Evolutionary conservation across 1,284 basidiomycete genomes (phyloP), one percentile per base, ranked within the genome.

Genomic region (Pseudozyma pruni): DNA sequence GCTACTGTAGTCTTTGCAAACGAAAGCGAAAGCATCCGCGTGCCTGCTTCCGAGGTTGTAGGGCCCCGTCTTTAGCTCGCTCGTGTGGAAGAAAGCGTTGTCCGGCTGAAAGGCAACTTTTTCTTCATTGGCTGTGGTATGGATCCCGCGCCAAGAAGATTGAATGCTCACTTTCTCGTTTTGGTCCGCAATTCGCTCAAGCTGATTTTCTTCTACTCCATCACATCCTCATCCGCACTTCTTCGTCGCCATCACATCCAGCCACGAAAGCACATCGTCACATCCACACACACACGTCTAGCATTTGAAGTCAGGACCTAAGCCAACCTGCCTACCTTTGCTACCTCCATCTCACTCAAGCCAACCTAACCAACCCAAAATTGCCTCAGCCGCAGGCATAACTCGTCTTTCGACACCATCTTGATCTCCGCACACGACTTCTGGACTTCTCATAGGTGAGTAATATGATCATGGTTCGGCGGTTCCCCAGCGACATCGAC

Each of bases 301-400:
- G 37, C 34, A 50, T 40, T 42, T 49, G 46, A 20, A 64, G 49
- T 44, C 61, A 54, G 61, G 61, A 49, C 61, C 45, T 64, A 64
- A 64, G 61, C 61, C 61, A 64, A 42, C 55, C 61, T 64, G 61
- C 43, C 59, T 62, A 29, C n/a, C 54, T 64, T 23, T 48, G 61
- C 29, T 33, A 38, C 41, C 33, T 16, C 27, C 44, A 46, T 13
- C n/a, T 38, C 32, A 33, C 46, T 4, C 44, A 38, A 52, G 31
- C 42, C 55, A 49, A 39, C 23, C 29, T 33, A 44, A 23, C 19
- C 58, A 42, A 54, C 44, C 46, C 29, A 64, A 64, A 64, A 48
- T 52, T 44, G 55, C 50, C 61, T 55, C 49, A 34, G 29, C 11
- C 20, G 20, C 19, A 45, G 48, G 49, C 49, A 57, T 37, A 48